Conservation (phyloP, 2,329 filamentous ascomycete genomes). For the Aspergillus viridinutans region DNA sequence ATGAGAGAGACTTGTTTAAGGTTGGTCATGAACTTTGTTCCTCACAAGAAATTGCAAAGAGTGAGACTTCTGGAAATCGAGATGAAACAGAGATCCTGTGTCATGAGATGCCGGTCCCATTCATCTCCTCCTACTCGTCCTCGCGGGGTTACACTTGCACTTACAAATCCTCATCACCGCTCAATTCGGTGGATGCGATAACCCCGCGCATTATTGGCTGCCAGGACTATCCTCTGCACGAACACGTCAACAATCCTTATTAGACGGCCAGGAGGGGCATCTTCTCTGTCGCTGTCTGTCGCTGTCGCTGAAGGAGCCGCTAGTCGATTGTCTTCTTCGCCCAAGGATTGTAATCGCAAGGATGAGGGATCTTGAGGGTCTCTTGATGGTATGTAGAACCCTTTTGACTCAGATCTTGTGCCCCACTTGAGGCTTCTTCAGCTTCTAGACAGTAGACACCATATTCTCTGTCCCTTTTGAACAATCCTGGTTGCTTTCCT, state of each 20-base stretch:
- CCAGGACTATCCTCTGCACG: conserved; percentile 14
- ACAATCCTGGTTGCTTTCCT: background rate
- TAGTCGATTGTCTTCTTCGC: background rate
- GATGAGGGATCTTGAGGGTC: background rate
- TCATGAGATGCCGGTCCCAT: background rate
- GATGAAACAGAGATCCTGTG: background rate
- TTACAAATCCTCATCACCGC: conserved; percentile 7
- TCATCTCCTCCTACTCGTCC: background rate
- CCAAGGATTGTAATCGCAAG: background rate
- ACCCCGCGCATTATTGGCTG: conserved; percentile 20
- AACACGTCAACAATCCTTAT: conserved; percentile 26
- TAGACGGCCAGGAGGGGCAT: conserved; percentile 6
- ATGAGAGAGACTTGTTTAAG: background rate
- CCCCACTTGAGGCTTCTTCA: conserved; percentile 14
- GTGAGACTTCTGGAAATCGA: background rate
- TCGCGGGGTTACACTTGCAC: conserved; percentile 11
- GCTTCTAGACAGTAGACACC: conserved; percentile 4
- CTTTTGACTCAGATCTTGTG: conserved; percentile 7
- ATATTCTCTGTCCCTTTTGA: background rate
- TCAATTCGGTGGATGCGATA: conserved; percentile 11
- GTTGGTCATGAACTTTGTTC: background rate
- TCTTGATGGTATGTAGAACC: background rate
- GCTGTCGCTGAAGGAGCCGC: conserved; percentile 15
- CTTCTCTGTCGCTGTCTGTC: conserved; percentile 8
- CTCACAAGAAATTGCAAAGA: background rate